Evolutionary conservation across 2,329 filamentous ascomycete species (phyloP), one percentile per base, ranked within the genome.

Genomic region (Chaetothyriales sp.): DNA sequence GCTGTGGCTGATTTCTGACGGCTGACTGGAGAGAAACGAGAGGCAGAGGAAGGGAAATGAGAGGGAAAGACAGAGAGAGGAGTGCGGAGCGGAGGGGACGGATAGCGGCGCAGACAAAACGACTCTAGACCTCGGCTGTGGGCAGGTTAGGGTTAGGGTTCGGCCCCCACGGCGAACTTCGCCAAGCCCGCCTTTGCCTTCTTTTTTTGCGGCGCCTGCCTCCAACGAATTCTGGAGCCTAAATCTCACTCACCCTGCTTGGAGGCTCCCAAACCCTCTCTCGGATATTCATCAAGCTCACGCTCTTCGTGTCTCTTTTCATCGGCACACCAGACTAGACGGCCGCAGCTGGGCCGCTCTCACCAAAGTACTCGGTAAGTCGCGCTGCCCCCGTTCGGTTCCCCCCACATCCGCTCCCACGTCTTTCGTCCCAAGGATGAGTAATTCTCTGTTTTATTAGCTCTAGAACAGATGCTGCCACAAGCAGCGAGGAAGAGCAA

Each of bases 381-480:
- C 15, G 12, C 32, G 15, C 32, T 39, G 32, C 32, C 32, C 32
- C 32, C 4, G 5, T 39, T n/a, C n/a, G 8, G 32, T 15, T 9
- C 12, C 12, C 28, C 28, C 28, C 28, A 9, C 12, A 3, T 2
- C 28, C 32, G 4, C 32, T 12, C 9, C 32, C 32, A 39, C 32
- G 32, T 15, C 32, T 15, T 15, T 4, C 8, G 3, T 5, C 10
- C 32, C 32, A 15, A 39, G 32, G 32, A 39, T 39, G 32, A 39
- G 32, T 15, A 39, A 15, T 39, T 39, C 32, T 39, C 32, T 39
- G 32, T 39, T 61, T 64, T 62, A 68, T 83, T 86, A 86, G 83
- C 83, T 87, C 83, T 86, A 86, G 83, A 86, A 84, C 83, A 82
- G 74, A 76, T 86, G 80, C 74, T 77, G 71, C 74, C 64, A 61